Evolutionary conservation across 2,329 filamentous ascomycete genomes (phyloP).

Genomic region (Neonectria neomacrospora): DNA sequence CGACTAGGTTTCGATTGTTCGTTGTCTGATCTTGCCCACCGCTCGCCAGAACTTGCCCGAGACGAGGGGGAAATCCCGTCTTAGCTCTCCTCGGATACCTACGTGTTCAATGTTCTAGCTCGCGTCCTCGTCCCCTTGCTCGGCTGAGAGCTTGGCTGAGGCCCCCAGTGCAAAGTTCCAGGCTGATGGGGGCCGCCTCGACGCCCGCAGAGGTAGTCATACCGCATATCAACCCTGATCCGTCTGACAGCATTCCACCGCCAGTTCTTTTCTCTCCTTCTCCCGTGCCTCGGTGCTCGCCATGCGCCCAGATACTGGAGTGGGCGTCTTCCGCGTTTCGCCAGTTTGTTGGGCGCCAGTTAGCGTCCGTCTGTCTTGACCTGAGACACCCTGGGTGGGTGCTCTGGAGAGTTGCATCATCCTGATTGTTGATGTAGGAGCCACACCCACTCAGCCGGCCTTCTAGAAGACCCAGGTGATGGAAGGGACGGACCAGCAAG

Average conservation of each 20-base stretch:
- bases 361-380: conserved; percentile 26
- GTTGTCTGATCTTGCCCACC: conserved; percentile 9
- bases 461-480: conserved; percentile 25
- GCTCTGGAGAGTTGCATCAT: conserved; percentile 20
- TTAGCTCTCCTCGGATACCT: conserved; percentile 15
- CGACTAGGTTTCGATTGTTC: background rate
- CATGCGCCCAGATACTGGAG: conserved; percentile 15
- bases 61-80: background rate
- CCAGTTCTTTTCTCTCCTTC: conserved; percentile 19
- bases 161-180: conserved; percentile 23
- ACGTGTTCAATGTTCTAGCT: conserved; percentile 29
- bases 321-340: conserved; percentile 28
- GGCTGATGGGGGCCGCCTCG: conserved; percentile 30
- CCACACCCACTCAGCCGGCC: conserved; percentile 14
- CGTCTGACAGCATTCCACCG: conserved; percentile 32
- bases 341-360: conserved; percentile 15
- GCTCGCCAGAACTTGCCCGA: conserved; percentile 4
- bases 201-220: conserved; percentile 24
- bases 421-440: conserved; percentile 9
- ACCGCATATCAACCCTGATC: conserved; percentile 21
- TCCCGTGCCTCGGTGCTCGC: background rate
- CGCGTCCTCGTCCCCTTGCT: conserved; percentile 36
- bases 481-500: conserved; percentile 17
- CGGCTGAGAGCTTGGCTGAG: conserved; percentile 34
- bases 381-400: conserved; percentile 19